Evolutionary conservation across 140 eudicot genomes (phyloP).

Genomic region (Flaveria floridana): DNA sequence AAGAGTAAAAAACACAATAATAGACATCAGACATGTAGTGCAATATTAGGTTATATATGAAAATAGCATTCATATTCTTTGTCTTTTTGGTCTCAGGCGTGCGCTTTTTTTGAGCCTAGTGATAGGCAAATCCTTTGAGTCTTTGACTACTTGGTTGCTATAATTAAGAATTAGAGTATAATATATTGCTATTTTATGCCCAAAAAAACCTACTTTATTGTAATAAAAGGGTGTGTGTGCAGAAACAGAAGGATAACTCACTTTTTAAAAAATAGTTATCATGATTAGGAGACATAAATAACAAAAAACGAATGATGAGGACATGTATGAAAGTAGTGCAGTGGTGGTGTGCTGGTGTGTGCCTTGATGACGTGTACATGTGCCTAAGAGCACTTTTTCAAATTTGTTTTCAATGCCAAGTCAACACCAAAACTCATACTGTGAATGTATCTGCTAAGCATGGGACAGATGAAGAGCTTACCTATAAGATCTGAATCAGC

Average conservation of each 20-base stretch:
- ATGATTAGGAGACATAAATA: background rate
- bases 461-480: constrained; percentile 30
- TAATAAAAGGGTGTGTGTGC: background rate
- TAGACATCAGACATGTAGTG: background rate
- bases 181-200: background rate
- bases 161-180: background rate
- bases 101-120: background rate
- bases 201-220: background rate
- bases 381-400: background rate
- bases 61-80: background rate
- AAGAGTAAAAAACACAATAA: background rate
- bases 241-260: background rate
- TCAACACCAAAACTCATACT: background rate
- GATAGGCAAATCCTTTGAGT: background rate
- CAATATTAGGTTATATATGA: background rate
- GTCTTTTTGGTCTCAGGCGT: background rate
- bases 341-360: background rate
- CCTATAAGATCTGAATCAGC: constrained; percentile 37
- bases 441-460: constrained; percentile 9
- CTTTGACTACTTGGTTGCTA: background rate
- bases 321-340: background rate
- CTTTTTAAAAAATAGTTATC: background rate
- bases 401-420: background rate
- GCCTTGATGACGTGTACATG: background rate
- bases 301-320: background rate